phyloP scores from a whole-genome alignment of 352 stramenopile genomes.

The Pythium myriotylum region DNA sequence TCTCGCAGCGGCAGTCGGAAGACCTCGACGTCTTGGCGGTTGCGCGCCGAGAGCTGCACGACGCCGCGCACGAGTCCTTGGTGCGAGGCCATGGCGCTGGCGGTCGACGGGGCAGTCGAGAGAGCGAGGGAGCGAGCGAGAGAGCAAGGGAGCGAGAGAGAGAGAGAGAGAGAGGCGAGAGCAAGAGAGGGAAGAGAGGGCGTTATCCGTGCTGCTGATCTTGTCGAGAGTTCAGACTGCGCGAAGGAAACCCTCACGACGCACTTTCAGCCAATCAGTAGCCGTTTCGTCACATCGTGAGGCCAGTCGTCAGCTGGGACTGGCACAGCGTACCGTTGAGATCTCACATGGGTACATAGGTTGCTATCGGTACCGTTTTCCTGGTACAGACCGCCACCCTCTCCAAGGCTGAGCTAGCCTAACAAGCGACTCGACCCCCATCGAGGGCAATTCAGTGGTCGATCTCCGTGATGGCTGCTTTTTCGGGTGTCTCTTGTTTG shows the following conservation, averaged over 20 bases:
- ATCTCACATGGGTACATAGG: constrained; percentile 1
- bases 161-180: neutral
- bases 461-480: constrained; percentile 13
- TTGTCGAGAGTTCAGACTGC: neutral
- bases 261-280: constrained; percentile 18
- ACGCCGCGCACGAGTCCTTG: constrained; percentile 9
- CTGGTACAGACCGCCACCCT: neutral
- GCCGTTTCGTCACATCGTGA: constrained; percentile 3
- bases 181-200: neutral
- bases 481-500: neutral
- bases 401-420: constrained; percentile 5
- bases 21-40: constrained; percentile 54
- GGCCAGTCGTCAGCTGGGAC: constrained; percentile 11
- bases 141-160: too few species aligned
- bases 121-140: neutral
- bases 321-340: constrained; percentile 8
- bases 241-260: too few species aligned
- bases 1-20: constrained; percentile 68
- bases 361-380: neutral
- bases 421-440: neutral
- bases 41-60: constrained; percentile 11
- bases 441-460: constrained; percentile 5
- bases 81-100: neutral
- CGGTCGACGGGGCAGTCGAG: too few species aligned
- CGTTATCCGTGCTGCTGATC: too few species aligned